Base-by-base conservation (phyloP, 2,329 filamentous ascomycete species). In the Didymella pinodella region DNA sequence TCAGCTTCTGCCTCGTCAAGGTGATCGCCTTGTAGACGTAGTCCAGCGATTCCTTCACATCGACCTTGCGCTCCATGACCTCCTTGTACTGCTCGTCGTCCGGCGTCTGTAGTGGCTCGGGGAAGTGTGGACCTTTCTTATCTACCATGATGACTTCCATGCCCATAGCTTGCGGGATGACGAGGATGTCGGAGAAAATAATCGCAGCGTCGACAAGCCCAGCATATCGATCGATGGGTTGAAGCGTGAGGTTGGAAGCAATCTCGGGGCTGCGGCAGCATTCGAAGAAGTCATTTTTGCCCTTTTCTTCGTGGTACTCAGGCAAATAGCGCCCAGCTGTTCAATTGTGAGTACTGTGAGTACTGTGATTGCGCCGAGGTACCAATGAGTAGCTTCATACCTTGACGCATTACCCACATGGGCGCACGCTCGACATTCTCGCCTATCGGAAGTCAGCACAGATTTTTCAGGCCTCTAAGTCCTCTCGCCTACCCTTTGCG, bases 321-420 rank as follows among this genome's bases (percentile, higher is more conserved):
- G 94, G 95, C 22, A 99, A 90, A 78, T 99, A 99, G 70, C 95
- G 90, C 60, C 95, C 95, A 74, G 95, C 95, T 97, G 66, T 48
- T 18, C 3, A 29, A 10, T 28, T 36, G 20, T 75, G 18, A 73
- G 62, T 38, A 45, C 31, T 36, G 20, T 75, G 18, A 73, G 62
- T 38, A 45, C 31, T 29, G n/a, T 10, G 36, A 7, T 48, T 49
- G 38, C 48, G 48, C 40, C 34, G 29, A 25, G 55, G 43, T 16
- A 14, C 22, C 50, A 14, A 18, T 28, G 36, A 26, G 31, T 51
- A 69, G 41, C 48, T 48, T 48, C 78, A 78, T 83, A 94, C 93
- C 93, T 88, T 99, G 95, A 80, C 95, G 91, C 95, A 99, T 99
- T 77, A 99, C 93, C 95, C 95, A 99, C 83, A 96, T 92, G 57